phyloP scores from a whole-genome alignment of 2,329 filamentous ascomycete genomes.

The Colletotrichum destructivum region DNA sequence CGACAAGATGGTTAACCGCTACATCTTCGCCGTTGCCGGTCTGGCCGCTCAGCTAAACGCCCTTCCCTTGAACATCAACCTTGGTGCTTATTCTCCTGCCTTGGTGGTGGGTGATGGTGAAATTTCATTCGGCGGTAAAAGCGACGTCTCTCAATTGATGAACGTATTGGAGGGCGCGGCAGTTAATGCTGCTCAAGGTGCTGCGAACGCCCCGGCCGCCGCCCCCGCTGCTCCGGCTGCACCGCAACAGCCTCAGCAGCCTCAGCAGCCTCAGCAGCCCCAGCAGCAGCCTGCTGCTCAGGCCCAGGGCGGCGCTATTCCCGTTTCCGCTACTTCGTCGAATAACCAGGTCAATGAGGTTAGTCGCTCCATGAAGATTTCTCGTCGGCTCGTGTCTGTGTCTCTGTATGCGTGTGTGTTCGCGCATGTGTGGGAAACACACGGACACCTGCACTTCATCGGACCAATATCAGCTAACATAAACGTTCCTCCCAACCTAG shows the following conservation, averaged over 20 bases:
- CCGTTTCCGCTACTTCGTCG: slow-evolving; percentile 25
- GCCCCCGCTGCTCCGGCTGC: slow-evolving; percentile 49
- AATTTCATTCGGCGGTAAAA: slow-evolving; percentile 62
- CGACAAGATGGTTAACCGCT: slow-evolving; percentile 45
- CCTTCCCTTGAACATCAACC: slow-evolving; percentile 53
- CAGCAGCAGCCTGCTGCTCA: slow-evolving; percentile 38
- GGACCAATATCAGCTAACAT: slow-evolving; percentile 26
- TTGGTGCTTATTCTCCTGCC: slow-evolving; percentile 54
- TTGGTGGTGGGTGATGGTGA: slow-evolving; percentile 59
- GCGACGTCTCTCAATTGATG: slow-evolving; percentile 62
- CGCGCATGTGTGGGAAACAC: slow-evolving; percentile 48
- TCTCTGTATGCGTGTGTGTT: too few relatives aligned
- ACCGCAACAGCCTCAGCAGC: slow-evolving; percentile 42
- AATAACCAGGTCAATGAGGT: slow-evolving; percentile 38
- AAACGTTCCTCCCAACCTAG: slow-evolving; percentile 43
- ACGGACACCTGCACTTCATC: slow-evolving; percentile 16
- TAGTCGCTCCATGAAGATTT: slow-evolving; percentile 4
- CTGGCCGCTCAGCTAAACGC: slow-evolving; percentile 49
- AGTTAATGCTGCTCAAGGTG: slow-evolving; percentile 54
- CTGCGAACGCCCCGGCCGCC: slow-evolving; percentile 47
- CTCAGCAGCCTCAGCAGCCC: slow-evolving; percentile 42
- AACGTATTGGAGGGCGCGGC: slow-evolving; percentile 64
- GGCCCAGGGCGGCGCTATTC: slow-evolving; percentile 20
- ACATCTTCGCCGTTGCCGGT: slow-evolving; percentile 49
- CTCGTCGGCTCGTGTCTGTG: slow-evolving; percentile 47